These are phyloP conservation scores for Solanum habrochaites DNA, from an alignment of 257 asterid genomes.

Conservation along the genomic window DNA sequence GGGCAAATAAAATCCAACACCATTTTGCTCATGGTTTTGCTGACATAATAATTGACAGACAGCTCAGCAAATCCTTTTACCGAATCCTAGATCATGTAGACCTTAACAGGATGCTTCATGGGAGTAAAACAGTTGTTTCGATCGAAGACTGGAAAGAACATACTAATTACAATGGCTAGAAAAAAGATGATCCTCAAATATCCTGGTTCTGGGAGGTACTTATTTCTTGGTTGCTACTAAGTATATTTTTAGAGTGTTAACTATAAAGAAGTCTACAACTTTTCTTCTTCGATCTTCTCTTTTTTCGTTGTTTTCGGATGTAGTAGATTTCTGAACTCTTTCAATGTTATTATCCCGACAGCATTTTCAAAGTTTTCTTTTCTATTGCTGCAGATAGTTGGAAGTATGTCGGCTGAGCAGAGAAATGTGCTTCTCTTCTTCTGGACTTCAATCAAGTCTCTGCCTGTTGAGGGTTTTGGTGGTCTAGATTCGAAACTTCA, in stretches of 20 bases:
- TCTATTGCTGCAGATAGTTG: slow-evolving; percentile 37
- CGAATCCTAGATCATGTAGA: slow-evolving; percentile 54
- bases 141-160: slow-evolving; percentile 23
- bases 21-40: slow-evolving; percentile 56
- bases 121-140: slow-evolving; percentile 55
- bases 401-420: slow-evolving; percentile 54
- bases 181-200: slow-evolving; percentile 57
- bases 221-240: not conserved
- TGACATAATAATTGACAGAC: slow-evolving; percentile 26
- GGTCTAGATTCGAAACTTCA: slow-evolving; percentile 63
- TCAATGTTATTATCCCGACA: not conserved
- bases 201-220: slow-evolving; percentile 67
- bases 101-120: slow-evolving; percentile 64
- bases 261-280: not conserved
- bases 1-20: too few relatives aligned
- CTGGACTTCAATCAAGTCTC: slow-evolving; percentile 77
- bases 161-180: slow-evolving; percentile 26
- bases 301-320: not conserved
- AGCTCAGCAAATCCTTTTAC: slow-evolving; percentile 43
- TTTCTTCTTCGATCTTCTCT: not conserved
- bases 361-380: not conserved
- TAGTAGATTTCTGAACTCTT: not conserved
- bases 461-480: slow-evolving; percentile 70
- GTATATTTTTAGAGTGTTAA: not conserved
- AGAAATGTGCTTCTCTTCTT: slow-evolving; percentile 67